Evolutionary conservation across 192 early-diverging fungal genomes (phyloP), one percentile per base, ranked within the genome.

Genomic region (Coemansia sp.): DNA sequence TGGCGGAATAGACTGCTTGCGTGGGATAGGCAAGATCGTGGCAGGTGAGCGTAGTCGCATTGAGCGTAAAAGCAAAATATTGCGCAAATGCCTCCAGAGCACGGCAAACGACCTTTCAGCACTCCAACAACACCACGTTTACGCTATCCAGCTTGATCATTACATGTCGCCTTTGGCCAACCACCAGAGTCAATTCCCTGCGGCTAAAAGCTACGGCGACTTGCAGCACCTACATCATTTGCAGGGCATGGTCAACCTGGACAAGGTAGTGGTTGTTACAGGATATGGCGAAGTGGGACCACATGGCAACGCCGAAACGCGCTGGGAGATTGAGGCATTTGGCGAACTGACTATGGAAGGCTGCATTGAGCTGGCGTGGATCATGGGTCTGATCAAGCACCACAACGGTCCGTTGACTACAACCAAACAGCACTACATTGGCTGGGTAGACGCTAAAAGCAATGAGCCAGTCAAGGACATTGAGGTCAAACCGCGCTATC

Each of bases 311-410:
- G 82, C 88, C 19, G 85, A 92, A 59, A 96, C 94, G 54, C 90
- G 94, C 62, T 96, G 94, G 94, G 94, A 96, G 75, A 93, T 96
- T 86, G 94, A 96, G 75, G 86, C 92, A 53, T 80, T 86, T 55
- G 94, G 92, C 65, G 61, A 62, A 19, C 56, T 69, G 11, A 57
- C 67, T 12, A 49, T 58, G 20, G 67, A 69, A 9, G 67, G 94
- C 19, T 93, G 91, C 69, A 94, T 96, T 69, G 93, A 94, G 82
- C 88, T 96, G 89, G 92, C 93, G 9, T 94, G 94, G 92, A 92
- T 96, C 74, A 94, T 96, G 94, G 92, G 92, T 55, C 87, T 88
- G 62, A 92, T 94, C 80, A 90, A 90, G 71, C 93, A 91, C 71
- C 87, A 89, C 82, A 88, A 88, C 86, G 67, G 61, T 48, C 29